Evolutionary conservation across 2,329 filamentous ascomycete species (phyloP), one percentile per base, ranked within the genome.

Genomic region (Sclerotinia glacialis): DNA sequence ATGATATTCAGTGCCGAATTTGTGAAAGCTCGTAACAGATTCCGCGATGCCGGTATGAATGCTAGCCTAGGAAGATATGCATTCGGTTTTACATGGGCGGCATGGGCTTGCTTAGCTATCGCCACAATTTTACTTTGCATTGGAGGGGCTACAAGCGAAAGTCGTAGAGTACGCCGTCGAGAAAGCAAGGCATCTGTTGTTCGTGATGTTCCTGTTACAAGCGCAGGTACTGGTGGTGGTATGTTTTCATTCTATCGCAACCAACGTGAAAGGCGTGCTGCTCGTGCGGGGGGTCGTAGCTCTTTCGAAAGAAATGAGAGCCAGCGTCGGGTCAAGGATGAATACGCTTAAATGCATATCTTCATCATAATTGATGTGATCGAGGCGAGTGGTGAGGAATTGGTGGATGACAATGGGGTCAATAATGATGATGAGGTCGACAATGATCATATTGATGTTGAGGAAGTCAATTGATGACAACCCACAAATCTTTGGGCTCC

Each of bases 81-180:
- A 26, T 91, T 92, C 74, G 91, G 85, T 54, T 94, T 93, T 79
- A 87, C 86, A 69, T 95, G 91, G 91, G 87, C 83, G 21, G 84
- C 89, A 1, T 86, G 87, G 78, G 85, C 84, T 12, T 83, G 84
- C 64, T 84, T 91, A 72, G 79, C 92, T 71, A 77, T 93, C 70
- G 84, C 89, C 21, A 85, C 84, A 5, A 71, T 91, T 40, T 79
- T 92, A 67, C 91, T 93, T 80, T 89, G 84, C 77, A 65, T 87
- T 42, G 86, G 86, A 63, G 84, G 85, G 69, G 63, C 16, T 2
- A 11, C 12, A 8, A 28, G 49, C 11, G 6, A 21, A 14, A 26
- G 37, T 16, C 44, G 54, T 7, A 21, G 56, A 34, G 8, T 28
- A 5, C 40, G 56, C 9, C 47, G 40, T n/a, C 18, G 64, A 62